These are phyloP conservation scores for Lomentospora prolificans DNA, from an alignment of 2,329 filamentous ascomycete species.

Conservation along the genomic window DNA sequence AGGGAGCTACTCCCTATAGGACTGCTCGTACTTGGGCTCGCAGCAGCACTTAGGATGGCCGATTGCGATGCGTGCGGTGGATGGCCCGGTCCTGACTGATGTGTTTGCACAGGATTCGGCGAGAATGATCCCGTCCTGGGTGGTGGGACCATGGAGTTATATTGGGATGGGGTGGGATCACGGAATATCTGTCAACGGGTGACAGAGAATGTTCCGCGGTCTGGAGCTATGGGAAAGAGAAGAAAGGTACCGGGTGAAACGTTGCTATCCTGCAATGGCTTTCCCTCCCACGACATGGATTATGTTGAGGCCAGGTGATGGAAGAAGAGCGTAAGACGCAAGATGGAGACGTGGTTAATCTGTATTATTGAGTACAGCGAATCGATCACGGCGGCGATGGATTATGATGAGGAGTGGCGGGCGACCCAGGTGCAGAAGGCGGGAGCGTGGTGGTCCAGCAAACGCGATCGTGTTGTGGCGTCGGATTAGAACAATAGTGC, in stretches of 20 bases:
- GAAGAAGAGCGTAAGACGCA: neutral
- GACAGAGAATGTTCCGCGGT: constrained; percentile 8
- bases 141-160: constrained; percentile 47
- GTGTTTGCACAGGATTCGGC: constrained; percentile 48
- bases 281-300: constrained; percentile 7
- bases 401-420: neutral
- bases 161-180: constrained; percentile 17
- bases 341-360: neutral
- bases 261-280: constrained; percentile 4
- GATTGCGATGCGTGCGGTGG: constrained; percentile 48
- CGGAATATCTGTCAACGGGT: constrained; percentile 9
- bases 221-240: neutral
- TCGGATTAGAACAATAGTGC: neutral
- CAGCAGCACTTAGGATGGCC: constrained; percentile 48
- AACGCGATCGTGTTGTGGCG: constrained; percentile 4
- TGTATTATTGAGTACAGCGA: neutral
- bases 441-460: neutral
- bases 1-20: constrained; percentile 57
- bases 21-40: constrained; percentile 52
- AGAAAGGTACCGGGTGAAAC: neutral
- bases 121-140: constrained; percentile 55
- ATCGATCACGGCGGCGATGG: neutral
- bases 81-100: constrained; percentile 46
- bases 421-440: neutral
- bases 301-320: neutral